Base-by-base conservation (phyloP, 805 yeast genomes). In the Yarrowia yakushimensis region DNA sequence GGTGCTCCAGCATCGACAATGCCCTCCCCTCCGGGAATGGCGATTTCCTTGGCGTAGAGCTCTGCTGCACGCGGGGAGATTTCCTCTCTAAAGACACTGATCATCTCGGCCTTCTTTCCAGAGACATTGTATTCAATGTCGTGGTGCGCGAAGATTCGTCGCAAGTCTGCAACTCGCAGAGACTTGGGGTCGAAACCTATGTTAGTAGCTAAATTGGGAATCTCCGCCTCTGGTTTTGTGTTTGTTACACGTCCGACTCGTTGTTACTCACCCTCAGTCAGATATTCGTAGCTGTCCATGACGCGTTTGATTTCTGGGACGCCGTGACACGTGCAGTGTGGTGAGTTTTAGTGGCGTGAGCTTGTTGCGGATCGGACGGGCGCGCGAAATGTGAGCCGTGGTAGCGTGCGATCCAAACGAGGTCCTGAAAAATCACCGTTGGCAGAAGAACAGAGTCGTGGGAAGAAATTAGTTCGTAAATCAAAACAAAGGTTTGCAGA, bases 91-190 rank as follows among this genome's bases (percentile, higher is more conserved):
- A 85, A 89, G n/a, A 86, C 69, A n/a, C 75, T 74, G 1, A 90
- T 73, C 63, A 91, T 77, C 12, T 82, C 84, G 7, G 81, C 74
- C 72, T 93, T 93, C 70, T 85, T 88, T 6, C 91, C 86, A 0
- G 87, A 76, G 0, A 87, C 80, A 30, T 62, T 60, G 69, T 79
- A 85, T 1, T 74, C 72, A n/a, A 92, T 77, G n/a, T 81, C 79
- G 70, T 90, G 81, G 62, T 82, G 85, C 12, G 78, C 73, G 60
- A 93, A 77, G 22, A 90, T 79, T 22, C 84, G 80, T 68, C 94
- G 81, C 69, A 93, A 77, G 64, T 88, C 83, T 3, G 91, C 83
- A 22, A 89, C 85, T 59, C 84, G 87, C 66, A 87, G 76, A 39
- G 79, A 76, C 25, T 79, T 75, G 7, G 93, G 87, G 70, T 90